phyloP scores from a whole-genome alignment of 2,329 filamentous ascomycete species.

The Thermoascus crustaceus region DNA sequence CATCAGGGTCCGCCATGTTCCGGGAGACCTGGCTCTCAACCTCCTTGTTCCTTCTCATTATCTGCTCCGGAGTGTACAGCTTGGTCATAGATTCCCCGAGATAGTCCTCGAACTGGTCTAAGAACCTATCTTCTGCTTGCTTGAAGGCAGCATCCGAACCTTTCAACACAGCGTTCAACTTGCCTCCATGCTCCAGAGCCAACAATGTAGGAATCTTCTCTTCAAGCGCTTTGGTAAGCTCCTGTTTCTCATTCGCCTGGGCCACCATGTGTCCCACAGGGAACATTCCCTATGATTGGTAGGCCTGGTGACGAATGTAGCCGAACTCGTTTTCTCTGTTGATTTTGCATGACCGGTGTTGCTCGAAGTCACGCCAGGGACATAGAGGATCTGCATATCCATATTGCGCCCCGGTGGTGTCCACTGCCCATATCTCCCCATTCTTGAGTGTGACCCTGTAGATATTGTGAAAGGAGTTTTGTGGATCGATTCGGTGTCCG shows the following conservation, averaged over 20 bases:
- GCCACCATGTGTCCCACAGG: not conserved
- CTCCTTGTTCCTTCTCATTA: not conserved
- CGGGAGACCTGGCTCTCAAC: not conserved
- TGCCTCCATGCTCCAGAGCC: not conserved
- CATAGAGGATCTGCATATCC: constrained; percentile 2
- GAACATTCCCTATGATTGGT: not conserved
- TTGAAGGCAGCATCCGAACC: not conserved
- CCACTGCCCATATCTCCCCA: constrained; percentile 2
- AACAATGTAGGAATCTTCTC: not conserved
- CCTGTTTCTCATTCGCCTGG: not conserved
- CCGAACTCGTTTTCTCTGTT: not conserved
- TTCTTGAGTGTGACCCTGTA: constrained; percentile 2
- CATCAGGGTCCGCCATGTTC: not conserved
- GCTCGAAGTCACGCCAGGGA: constrained; percentile 1
- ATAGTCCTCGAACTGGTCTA: not conserved
- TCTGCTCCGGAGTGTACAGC: not conserved
- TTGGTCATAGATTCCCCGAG: constrained; percentile 1
- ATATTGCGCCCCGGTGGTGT: constrained; percentile 1
- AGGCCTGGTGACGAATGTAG: not conserved
- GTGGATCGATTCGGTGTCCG: not conserved
- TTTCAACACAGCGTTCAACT: not conserved
- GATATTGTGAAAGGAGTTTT: not conserved
- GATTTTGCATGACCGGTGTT: not conserved
- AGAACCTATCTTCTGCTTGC: not conserved
- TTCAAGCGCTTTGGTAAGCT: constrained; percentile 1